phyloP scores from a whole-genome alignment of 2,329 filamentous ascomycete genomes.

The Dothistroma pini region DNA sequence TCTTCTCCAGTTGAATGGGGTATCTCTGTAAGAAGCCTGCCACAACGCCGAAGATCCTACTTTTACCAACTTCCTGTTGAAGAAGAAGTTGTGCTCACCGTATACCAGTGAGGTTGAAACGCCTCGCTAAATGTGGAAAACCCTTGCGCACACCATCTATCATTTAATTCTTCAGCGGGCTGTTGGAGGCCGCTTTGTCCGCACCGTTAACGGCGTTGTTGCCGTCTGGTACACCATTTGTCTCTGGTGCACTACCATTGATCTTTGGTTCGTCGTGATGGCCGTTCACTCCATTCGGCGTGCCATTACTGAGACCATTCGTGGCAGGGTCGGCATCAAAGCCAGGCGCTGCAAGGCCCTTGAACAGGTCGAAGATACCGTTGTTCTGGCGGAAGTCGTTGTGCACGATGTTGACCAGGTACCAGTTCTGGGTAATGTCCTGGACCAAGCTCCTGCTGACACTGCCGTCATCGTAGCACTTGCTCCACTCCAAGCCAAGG shows the following conservation, averaged over 20 bases:
- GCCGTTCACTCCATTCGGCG: slow-evolving; percentile 15
- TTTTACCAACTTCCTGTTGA: slow-evolving; percentile 26
- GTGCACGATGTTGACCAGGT: slow-evolving; percentile 94
- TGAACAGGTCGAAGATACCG: slow-evolving; percentile 81
- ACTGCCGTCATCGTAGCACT: slow-evolving; percentile 74
- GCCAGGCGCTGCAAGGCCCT: slow-evolving; percentile 67
- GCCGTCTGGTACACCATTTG: slow-evolving; percentile 31
- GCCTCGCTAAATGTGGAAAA: slow-evolving; percentile 25
- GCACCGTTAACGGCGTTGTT: slow-evolving; percentile 32
- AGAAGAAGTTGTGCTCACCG: slow-evolving; percentile 19
- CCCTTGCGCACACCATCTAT: slow-evolving; percentile 9
- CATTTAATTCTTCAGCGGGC: slow-evolving; percentile 27
- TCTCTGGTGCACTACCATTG: slow-evolving; percentile 24
- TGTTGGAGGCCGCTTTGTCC: slow-evolving; percentile 26
- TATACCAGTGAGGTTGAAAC: slow-evolving; percentile 6
- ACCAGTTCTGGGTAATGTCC: slow-evolving; percentile 84
- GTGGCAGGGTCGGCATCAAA: slow-evolving; percentile 45
- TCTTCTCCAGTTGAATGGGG: slow-evolving; percentile 33
- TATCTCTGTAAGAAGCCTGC: slow-evolving; percentile 25
- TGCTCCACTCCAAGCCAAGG: slow-evolving; percentile 88
- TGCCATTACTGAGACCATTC: slow-evolving; percentile 14
- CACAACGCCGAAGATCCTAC: slow-evolving; percentile 17
- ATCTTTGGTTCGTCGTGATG: slow-evolving; percentile 8
- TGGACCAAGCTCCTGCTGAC: slow-evolving; percentile 78
- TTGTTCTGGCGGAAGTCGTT: slow-evolving; percentile 90